Evolutionary conservation across 148 eudicot genomes (phyloP).

Genomic region (Rhododendron ovatum): DNA sequence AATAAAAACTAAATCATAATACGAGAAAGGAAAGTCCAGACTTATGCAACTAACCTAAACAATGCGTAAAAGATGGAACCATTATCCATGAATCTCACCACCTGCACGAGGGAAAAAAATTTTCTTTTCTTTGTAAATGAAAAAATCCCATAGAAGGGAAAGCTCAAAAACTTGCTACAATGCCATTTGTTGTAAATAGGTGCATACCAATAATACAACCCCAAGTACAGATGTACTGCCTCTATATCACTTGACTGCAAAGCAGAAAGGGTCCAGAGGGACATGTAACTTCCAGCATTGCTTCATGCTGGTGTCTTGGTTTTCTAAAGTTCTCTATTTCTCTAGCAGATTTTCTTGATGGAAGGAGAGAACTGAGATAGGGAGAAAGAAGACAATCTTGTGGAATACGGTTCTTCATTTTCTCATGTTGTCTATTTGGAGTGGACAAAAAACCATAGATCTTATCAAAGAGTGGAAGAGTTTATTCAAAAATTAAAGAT

Average conservation of each 20-base stretch:
- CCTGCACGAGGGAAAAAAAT: not conserved
- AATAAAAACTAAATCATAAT: not conserved
- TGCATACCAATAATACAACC: not conserved
- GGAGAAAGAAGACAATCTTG: not conserved
- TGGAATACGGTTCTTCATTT: not conserved
- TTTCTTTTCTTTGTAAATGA: not conserved
- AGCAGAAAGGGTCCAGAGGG: too few species aligned
- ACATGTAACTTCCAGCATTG: not conserved
- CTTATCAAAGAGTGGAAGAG: not conserved
- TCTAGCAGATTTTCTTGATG: not conserved
- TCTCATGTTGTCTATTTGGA: not conserved
- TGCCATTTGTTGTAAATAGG: not conserved
- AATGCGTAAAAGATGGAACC: not conserved
- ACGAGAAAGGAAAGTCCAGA: not conserved
- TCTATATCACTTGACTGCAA: not conserved
- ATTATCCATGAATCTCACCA: not conserved
- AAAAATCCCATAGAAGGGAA: not conserved
- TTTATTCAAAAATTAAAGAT: not conserved
- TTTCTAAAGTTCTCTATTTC: not conserved
- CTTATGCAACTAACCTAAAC: not conserved
- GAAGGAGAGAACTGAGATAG: not conserved
- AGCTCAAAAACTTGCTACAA: not conserved
- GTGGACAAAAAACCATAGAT: not conserved
- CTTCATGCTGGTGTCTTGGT: not conserved
- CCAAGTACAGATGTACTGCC: not conserved